Conservation (phyloP, 768 basidiomycete species). For the Collybia nuda region DNA sequence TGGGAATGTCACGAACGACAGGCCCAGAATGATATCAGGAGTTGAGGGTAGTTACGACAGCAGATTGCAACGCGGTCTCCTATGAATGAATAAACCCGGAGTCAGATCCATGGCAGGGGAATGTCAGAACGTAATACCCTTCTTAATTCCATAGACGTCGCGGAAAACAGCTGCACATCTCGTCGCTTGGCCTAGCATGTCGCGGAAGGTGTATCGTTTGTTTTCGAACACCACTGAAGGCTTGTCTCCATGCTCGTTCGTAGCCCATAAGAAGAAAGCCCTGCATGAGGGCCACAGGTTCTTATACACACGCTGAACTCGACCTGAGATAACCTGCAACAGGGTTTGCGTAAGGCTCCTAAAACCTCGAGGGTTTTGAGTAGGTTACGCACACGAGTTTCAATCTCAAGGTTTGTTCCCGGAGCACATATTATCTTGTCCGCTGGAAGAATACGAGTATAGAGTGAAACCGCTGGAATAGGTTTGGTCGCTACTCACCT, state of each 20-base stretch:
- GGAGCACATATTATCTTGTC: conserved; percentile 34
- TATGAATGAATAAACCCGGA: conserved; percentile 6
- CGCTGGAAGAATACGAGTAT: conserved; percentile 12
- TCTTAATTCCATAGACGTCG: conserved; percentile 42
- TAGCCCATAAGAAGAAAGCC: conserved; percentile 41
- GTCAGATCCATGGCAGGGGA: background rate
- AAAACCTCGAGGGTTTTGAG: too few relatives aligned
- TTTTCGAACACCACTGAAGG: conserved; percentile 50
- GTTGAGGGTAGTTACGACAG: conserved; percentile 47
- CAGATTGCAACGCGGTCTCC: conserved; percentile 43
- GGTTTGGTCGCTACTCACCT: too few relatives aligned
- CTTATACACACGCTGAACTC: conserved; percentile 47
- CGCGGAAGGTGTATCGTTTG: conserved; percentile 39
- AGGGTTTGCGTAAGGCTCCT: conserved; percentile 19
- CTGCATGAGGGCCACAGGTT: conserved; percentile 47
- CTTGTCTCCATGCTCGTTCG: conserved; percentile 30
- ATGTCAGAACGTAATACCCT: conserved; percentile 27
- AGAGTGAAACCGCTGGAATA: too few relatives aligned
- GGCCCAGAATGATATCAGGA: conserved; percentile 44
- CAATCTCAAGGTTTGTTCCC: conserved; percentile 38
- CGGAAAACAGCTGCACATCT: conserved; percentile 33
- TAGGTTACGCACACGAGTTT: conserved; percentile 24
- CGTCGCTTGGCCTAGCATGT: conserved; percentile 32
- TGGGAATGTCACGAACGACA: conserved; percentile 25
- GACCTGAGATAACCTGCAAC: conserved; percentile 38